Base-by-base conservation (phyloP, 2,329 filamentous ascomycete species). In the Aaosphaeria arxii region DNA sequence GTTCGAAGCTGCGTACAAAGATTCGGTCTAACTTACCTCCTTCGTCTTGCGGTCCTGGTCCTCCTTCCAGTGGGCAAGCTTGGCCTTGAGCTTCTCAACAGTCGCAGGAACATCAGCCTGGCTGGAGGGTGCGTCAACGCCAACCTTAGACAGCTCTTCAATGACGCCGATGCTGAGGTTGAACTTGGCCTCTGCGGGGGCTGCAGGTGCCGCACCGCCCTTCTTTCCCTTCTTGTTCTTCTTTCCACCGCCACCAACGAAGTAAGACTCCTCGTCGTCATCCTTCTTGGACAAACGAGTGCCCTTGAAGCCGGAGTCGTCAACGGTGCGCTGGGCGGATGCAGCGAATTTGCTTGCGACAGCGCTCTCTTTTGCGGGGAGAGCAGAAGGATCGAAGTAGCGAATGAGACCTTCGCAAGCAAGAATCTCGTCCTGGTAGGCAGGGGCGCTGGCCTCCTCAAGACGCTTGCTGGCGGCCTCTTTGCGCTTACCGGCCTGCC, bases 401-500 rank as follows among this genome's bases (percentile, higher is more conserved):
- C 86, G 85, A 60, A 97, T 88, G 41, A 99, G 80, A 68, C 85
- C 88, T 75, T 94, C 89, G 53, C 90, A 89, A 45, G 87, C 87
- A 62, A 91, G 83, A 65, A 99, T 96, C 77, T 99, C 91, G 61
- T 96, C 90, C 42, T 89, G 80, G 78, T 90, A 99, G 45, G 94
- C 94, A 11, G 87, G 91, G 62, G 89, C 86, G 67, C 85, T 88
- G 59, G 89, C 89, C 66, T 92, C 88, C 63, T 86, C 85, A 38
- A 95, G 84, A 71, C 89, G 80, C 70, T 85, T 82, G 73, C 88
- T 81, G 46, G 89, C 89, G 44, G 84, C 81, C 67, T 88, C 85
- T 77, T 86, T 88, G 74, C 86, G 85, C 74, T 84, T 84, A 69
- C 88, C 85, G 64, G 86, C 83, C 59, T 84, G 76, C 66, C 83